Conservation (phyloP, 2,329 filamentous ascomycete species). For the Thielaviopsis cerberus region DNA sequence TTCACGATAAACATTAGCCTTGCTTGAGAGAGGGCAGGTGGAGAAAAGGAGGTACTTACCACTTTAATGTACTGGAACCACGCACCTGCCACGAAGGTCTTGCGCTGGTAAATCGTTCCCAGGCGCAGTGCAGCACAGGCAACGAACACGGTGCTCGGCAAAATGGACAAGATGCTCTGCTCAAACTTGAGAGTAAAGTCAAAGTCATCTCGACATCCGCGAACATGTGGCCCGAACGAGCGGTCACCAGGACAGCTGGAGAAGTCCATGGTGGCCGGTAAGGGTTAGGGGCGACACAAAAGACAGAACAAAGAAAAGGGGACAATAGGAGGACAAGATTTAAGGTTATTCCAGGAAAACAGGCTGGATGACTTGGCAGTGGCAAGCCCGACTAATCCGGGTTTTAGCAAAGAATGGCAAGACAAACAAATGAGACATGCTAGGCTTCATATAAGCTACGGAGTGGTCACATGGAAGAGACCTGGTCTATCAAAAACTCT, state of each 20-base stretch:
- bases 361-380: no score
- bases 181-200: constrained; percentile 34
- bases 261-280: background rate
- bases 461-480: no score
- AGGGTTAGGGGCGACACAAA: background rate
- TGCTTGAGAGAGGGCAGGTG: background rate
- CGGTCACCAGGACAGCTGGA: constrained; percentile 20
- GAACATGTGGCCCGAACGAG: constrained; percentile 26
- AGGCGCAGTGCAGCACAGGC: constrained; percentile 19
- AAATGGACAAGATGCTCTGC: constrained; percentile 26
- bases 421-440: background rate
- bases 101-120: constrained; percentile 17
- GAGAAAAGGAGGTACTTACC: constrained; percentile 14
- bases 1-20: background rate
- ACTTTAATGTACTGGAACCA: constrained; percentile 19
- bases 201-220: constrained; percentile 28
- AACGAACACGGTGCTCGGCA: constrained; percentile 24
- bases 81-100: constrained; percentile 19
- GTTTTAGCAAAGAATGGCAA: background rate
- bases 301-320: background rate
- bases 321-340: background rate
- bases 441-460: background rate
- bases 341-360: background rate
- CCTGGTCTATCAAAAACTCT: no score
- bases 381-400: background rate